These are phyloP conservation scores for Arthrinium puccinioides DNA, from an alignment of 2,329 filamentous ascomycete species.

Conservation along the genomic window DNA sequence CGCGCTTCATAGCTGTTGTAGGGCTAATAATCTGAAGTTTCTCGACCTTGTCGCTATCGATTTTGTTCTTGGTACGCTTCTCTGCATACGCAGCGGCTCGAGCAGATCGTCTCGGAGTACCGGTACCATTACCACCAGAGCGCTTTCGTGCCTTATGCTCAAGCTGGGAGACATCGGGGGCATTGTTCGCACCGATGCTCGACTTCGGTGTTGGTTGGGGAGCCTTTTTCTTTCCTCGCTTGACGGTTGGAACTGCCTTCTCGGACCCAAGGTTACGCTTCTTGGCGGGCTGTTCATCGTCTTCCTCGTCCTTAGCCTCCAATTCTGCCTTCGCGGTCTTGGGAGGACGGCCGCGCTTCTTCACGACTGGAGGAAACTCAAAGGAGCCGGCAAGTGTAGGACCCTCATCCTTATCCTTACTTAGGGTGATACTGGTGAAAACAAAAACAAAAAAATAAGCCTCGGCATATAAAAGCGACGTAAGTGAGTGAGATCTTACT, in stretches of 20 bases:
- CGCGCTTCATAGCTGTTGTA: neutral
- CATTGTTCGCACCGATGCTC: neutral
- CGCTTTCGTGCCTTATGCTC: neutral
- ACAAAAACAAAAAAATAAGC: too few relatives aligned
- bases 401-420: too few relatives aligned
- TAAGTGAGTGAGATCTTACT: too few relatives aligned
- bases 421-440: too few relatives aligned
- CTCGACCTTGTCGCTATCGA: neutral
- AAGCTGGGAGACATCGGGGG: neutral
- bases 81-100: slow-evolving; percentile 1
- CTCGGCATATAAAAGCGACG: too few relatives aligned
- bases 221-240: too few relatives aligned
- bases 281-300: neutral
- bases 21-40: too few relatives aligned
- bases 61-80: neutral
- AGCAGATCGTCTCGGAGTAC: neutral
- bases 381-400: too few relatives aligned
- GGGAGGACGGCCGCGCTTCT: neutral
- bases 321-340: neutral
- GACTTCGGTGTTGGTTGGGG: neutral
- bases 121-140: neutral
- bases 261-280: too few relatives aligned
- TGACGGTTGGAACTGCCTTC: too few relatives aligned
- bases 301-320: neutral
- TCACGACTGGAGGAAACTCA: too few relatives aligned